These are phyloP conservation scores for Papiliotrema terrestris DNA, from an alignment of 1,284 basidiomycete species.

Conservation along the genomic window DNA sequence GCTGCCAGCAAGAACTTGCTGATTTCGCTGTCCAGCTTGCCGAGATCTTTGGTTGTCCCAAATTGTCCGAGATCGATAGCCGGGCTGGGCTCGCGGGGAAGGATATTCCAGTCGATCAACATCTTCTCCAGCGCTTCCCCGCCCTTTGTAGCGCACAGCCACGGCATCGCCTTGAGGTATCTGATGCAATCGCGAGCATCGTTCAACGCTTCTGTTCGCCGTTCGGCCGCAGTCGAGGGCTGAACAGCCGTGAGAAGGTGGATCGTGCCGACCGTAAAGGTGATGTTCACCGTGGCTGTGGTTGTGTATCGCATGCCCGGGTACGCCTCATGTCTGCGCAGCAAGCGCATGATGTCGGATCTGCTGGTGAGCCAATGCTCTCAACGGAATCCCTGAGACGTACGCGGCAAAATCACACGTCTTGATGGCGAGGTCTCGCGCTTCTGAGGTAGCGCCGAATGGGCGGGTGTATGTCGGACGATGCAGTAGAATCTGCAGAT, in stretches of 20 bases:
- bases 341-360: conserved; percentile 21
- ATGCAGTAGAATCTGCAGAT: conserved; percentile 20
- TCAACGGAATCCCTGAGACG: background rate
- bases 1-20: too few species aligned
- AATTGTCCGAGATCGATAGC: too few species aligned
- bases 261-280: conserved; percentile 33
- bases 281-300: conserved; percentile 28
- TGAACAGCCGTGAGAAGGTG: conserved; percentile 29
- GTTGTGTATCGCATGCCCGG: conserved; percentile 34
- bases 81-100: too few species aligned
- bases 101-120: too few species aligned
- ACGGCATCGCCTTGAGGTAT: conserved; percentile 11
- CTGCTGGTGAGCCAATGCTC: background rate
- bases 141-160: conserved; percentile 16
- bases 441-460: background rate
- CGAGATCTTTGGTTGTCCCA: too few species aligned
- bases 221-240: background rate
- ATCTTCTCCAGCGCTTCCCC: conserved; percentile 13
- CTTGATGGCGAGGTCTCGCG: conserved; percentile 12
- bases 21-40: too few species aligned
- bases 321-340: conserved; percentile 18
- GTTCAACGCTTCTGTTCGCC: conserved; percentile 7
- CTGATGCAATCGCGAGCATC: conserved; percentile 11
- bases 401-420: conserved; percentile 18
- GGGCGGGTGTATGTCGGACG: conserved; percentile 17